Evolutionary conservation across 1,284 basidiomycete species (phyloP).

Genomic region (Inonotus hispidus): DNA sequence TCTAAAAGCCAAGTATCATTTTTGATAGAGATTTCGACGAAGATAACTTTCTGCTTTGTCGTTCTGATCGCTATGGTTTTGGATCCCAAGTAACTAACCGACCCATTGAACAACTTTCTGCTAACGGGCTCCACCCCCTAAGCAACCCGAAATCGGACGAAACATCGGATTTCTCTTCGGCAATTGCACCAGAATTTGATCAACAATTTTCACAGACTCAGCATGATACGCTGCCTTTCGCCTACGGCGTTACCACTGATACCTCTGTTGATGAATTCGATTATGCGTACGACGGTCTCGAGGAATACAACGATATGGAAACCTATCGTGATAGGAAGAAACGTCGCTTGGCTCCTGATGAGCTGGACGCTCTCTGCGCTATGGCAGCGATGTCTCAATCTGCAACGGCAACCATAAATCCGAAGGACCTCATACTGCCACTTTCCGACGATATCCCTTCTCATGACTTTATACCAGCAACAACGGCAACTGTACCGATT

Average conservation of each 20-base stretch:
- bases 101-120: neutral
- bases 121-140: neutral
- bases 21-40: conserved; percentile 2
- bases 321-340: conserved; percentile 2
- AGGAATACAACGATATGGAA: neutral
- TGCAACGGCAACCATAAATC: conserved; percentile 4
- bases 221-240: neutral
- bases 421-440: conserved; percentile 9
- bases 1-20: neutral
- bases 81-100: neutral
- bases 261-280: neutral
- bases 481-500: neutral
- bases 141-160: neutral
- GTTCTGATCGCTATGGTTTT: conserved; percentile 1
- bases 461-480: too few relatives aligned
- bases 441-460: neutral
- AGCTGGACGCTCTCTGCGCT: neutral
- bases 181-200: neutral
- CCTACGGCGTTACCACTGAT: too few relatives aligned
- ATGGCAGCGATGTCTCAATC: neutral
- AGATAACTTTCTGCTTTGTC: conserved; percentile 4
- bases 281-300: neutral
- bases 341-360: neutral
- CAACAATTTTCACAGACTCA: neutral
- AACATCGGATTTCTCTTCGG: neutral